phyloP scores from a whole-genome alignment of 2,329 filamentous ascomycete genomes.

The Stemphylium beticola region DNA sequence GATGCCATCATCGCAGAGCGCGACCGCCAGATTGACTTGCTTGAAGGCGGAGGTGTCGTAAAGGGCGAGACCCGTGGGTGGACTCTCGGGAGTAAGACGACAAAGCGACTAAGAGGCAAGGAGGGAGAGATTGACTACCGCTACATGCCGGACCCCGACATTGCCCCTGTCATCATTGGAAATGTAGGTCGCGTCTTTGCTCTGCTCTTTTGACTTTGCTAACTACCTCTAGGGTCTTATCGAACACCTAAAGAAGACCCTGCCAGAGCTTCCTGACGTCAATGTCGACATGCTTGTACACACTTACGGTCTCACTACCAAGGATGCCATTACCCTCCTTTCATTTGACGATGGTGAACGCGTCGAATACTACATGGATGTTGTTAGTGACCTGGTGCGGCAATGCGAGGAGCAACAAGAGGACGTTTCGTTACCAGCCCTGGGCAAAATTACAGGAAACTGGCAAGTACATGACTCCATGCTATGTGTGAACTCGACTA shows the following conservation, averaged over 20 bases:
- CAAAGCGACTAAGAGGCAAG: constrained; percentile 82
- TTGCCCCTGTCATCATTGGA: constrained; percentile 79
- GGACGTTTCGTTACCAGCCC: constrained; percentile 5
- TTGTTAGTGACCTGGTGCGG: constrained; percentile 52
- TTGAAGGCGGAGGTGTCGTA: constrained; percentile 76
- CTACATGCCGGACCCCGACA: constrained; percentile 97
- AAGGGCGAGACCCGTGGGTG: constrained; percentile 91
- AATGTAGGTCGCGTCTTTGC: constrained; percentile 38
- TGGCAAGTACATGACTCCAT: constrained; percentile 49
- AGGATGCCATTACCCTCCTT: constrained; percentile 83
- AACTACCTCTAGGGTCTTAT: constrained; percentile 63
- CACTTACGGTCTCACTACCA: constrained; percentile 72
- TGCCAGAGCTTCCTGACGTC: constrained; percentile 76
- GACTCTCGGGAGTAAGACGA: constrained; percentile 84
- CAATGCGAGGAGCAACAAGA: constrained; percentile 33
- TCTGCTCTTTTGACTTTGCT: constrained; percentile 3
- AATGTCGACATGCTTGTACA: constrained; percentile 67
- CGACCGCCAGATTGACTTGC: constrained; percentile 80
- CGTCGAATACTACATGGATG: constrained; percentile 79
- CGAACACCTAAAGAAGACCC: constrained; percentile 63
- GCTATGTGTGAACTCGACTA: neutral
- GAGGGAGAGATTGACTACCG: constrained; percentile 97
- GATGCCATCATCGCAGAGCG: constrained; percentile 92
- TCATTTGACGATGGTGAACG: constrained; percentile 78
- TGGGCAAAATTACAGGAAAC: constrained; percentile 62